phyloP scores from a whole-genome alignment of 2,329 filamentous ascomycete genomes.

The Ramularia collo-cygni region DNA sequence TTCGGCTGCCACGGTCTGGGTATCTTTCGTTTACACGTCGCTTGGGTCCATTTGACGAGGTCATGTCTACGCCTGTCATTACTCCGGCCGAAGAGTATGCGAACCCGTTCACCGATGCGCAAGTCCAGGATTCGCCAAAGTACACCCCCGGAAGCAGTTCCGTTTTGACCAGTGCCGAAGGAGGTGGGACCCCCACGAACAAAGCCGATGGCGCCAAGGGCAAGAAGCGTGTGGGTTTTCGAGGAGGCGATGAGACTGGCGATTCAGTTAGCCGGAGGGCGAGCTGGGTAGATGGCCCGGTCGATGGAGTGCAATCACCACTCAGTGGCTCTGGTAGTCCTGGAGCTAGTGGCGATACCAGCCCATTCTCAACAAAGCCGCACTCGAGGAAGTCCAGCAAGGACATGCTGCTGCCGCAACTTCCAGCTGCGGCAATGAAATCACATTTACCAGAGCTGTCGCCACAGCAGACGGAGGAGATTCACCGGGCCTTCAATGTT shows the following conservation, averaged over 20 bases:
- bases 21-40: not conserved
- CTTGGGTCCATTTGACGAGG: not conserved
- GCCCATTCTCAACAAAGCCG: constrained; percentile 12
- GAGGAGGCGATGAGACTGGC: constrained; percentile 12
- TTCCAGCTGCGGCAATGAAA: constrained; percentile 6
- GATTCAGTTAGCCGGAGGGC: constrained; percentile 11
- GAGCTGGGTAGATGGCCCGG: constrained; percentile 12
- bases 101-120: constrained; percentile 18
- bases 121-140: constrained; percentile 8
- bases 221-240: constrained; percentile 24
- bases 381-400: constrained; percentile 13
- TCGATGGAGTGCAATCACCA: constrained; percentile 11
- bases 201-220: constrained; percentile 11
- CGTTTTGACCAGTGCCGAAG: constrained; percentile 14
- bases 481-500: constrained; percentile 21
- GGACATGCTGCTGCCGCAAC: constrained; percentile 11
- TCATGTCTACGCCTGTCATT: constrained; percentile 2
- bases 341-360: constrained; percentile 14
- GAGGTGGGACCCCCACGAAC: constrained; percentile 9
- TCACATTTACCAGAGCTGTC: constrained; percentile 28
- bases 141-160: constrained; percentile 11
- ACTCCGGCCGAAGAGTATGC: constrained; percentile 18
- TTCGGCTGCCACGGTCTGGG: constrained; percentile 1
- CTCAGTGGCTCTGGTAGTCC: constrained; percentile 11
- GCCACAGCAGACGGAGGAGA: constrained; percentile 25